Evolutionary conservation across 192 early-diverging fungal species (phyloP).

Genomic region (Umbelopsis vinacea): DNA sequence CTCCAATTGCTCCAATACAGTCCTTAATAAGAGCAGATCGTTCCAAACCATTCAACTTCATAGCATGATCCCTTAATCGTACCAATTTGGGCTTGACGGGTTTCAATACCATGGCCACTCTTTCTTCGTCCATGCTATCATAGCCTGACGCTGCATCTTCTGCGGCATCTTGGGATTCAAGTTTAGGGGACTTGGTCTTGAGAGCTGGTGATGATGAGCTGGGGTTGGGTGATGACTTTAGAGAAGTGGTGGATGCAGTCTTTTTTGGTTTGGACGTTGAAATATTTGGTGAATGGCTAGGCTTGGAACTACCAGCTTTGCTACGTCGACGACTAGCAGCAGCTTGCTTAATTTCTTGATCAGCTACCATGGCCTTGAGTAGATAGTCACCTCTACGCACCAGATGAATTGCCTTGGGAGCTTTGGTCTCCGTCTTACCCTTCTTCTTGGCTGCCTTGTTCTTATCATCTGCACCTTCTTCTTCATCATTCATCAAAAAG

Average conservation of each 20-base stretch:
- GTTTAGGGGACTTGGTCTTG: constrained; percentile 5
- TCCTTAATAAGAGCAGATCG: constrained; percentile 51
- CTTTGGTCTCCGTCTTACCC: constrained; percentile 27
- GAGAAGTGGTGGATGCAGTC: constrained; percentile 15
- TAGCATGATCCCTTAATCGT: constrained; percentile 50
- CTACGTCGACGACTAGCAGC: constrained; percentile 9
- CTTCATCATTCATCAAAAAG: constrained; percentile 59
- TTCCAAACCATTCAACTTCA: constrained; percentile 29
- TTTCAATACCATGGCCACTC: constrained; percentile 69
- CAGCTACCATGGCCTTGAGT: constrained; percentile 77
- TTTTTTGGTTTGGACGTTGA: constrained; percentile 1
- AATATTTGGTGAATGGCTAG: background rate
- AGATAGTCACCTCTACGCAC: constrained; percentile 85
- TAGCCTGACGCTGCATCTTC: constrained; percentile 41
- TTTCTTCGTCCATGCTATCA: constrained; percentile 62
- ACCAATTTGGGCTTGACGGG: constrained; percentile 68
- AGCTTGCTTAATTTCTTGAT: constrained; percentile 53
- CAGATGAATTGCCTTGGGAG: constrained; percentile 86
- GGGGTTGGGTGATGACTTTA: background rate
- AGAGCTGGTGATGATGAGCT: background rate
- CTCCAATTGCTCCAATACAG: constrained; percentile 58
- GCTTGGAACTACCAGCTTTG: constrained; percentile 23
- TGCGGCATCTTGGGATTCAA: background rate
- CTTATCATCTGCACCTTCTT: constrained; percentile 44
- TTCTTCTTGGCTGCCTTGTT: constrained; percentile 46